Evolutionary conservation across 2,329 filamentous ascomycete genomes (phyloP).

Genomic region (Lecanicillium sp.): DNA sequence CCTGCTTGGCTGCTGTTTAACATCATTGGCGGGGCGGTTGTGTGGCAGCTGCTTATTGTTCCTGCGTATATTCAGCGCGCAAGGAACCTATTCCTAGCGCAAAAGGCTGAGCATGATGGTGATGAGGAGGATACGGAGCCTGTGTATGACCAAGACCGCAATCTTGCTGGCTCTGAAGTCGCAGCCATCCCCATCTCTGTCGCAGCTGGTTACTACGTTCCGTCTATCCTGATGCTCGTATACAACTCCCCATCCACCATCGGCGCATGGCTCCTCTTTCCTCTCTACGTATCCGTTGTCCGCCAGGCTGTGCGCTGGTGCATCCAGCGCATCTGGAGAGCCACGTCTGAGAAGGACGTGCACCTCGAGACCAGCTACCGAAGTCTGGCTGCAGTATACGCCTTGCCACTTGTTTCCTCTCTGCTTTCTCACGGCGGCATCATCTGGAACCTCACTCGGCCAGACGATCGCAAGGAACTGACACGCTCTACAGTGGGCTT

Average conservation of each 20-base stretch:
- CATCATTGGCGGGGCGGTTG: slow-evolving; percentile 38
- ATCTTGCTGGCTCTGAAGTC: slow-evolving; percentile 41
- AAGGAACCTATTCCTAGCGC: slow-evolving; percentile 23
- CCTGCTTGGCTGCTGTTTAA: slow-evolving; percentile 39
- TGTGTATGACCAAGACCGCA: slow-evolving; percentile 18
- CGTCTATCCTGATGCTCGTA: slow-evolving; percentile 38
- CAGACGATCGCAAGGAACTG: slow-evolving; percentile 40
- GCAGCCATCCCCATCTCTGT: slow-evolving; percentile 46
- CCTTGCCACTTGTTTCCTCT: slow-evolving; percentile 34
- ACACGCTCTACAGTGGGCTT: slow-evolving; percentile 37
- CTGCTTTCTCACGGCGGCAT: slow-evolving; percentile 32
- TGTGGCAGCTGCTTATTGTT: slow-evolving; percentile 43
- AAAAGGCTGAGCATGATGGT: slow-evolving; percentile 12
- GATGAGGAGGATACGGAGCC: slow-evolving; percentile 11
- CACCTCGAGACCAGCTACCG: slow-evolving; percentile 34
- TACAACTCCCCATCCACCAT: slow-evolving; percentile 28
- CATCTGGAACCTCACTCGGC: slow-evolving; percentile 27
- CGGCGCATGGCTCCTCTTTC: slow-evolving; percentile 43
- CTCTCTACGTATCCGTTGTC: slow-evolving; percentile 36
- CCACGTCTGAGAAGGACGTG: slow-evolving; percentile 21
- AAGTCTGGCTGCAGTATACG: slow-evolving; percentile 34
- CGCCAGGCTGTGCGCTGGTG: slow-evolving; percentile 26
- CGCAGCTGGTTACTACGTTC: slow-evolving; percentile 36
- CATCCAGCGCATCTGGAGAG: slow-evolving; percentile 16
- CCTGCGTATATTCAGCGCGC: slow-evolving; percentile 39